These are phyloP conservation scores for Fusarium newnesense DNA, from an alignment of 2,329 filamentous ascomycete species.

Conservation along the genomic window DNA sequence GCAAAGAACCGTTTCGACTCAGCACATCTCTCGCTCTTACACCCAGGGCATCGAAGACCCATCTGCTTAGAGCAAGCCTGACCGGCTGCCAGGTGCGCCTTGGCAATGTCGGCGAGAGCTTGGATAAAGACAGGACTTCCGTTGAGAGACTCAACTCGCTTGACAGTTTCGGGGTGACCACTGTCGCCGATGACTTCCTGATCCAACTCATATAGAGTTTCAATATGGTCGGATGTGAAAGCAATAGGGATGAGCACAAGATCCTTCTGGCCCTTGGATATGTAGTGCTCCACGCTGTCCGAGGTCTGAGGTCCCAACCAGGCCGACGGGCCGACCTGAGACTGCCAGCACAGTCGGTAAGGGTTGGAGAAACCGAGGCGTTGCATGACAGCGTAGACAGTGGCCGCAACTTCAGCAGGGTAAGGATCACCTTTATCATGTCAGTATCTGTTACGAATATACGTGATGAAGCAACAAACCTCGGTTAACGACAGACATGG, in stretches of 20 bases:
- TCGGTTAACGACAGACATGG: slow-evolving; percentile 97
- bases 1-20: slow-evolving; percentile 79
- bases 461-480: slow-evolving; percentile 55
- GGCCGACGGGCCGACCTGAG: slow-evolving; percentile 92
- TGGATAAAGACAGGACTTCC: slow-evolving; percentile 90
- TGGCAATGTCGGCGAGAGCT: slow-evolving; percentile 88
- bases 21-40: slow-evolving; percentile 86
- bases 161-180: slow-evolving; percentile 80
- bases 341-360: slow-evolving; percentile 97
- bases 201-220: slow-evolving; percentile 94
- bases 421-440: slow-evolving; percentile 82
- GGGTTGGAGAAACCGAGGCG: slow-evolving; percentile 87
- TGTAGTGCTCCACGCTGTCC: slow-evolving; percentile 86
- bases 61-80: slow-evolving; percentile 81
- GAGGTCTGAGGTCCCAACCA: slow-evolving; percentile 97
- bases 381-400: slow-evolving; percentile 96
- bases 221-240: slow-evolving; percentile 99
- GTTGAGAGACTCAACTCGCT: slow-evolving; percentile 91
- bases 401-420: slow-evolving; percentile 93
- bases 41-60: slow-evolving; percentile 90
- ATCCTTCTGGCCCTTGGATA: slow-evolving; percentile 91
- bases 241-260: slow-evolving; percentile 93
- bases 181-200: slow-evolving; percentile 93
- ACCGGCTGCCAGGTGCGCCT: slow-evolving; percentile 78
- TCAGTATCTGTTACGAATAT: slow-evolving; percentile 40